phyloP scores from a whole-genome alignment of 108 stramenopile genomes.

The Phaeodactylum tricornutum region DNA sequence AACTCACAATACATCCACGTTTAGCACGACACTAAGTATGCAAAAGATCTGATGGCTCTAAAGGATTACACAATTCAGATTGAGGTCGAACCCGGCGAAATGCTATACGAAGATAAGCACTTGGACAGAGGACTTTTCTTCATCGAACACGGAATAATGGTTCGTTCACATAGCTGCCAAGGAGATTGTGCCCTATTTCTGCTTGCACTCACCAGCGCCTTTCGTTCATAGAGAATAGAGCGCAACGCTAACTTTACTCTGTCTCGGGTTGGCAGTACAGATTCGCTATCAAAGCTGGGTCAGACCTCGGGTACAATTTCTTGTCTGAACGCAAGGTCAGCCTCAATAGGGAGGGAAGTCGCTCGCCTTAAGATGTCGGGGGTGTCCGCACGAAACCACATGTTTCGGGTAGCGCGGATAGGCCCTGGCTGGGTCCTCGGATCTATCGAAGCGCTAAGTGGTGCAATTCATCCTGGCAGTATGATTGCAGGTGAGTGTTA shows the following conservation, averaged over 20 bases:
- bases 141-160: constrained; percentile 47
- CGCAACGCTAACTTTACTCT: constrained; percentile 3
- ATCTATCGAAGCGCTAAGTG: constrained; percentile 20
- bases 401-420: constrained; percentile 58
- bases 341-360: too few relatives aligned
- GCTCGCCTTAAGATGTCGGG: too few relatives aligned
- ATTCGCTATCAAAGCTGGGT: too few relatives aligned
- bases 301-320: too few relatives aligned
- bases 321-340: too few relatives aligned
- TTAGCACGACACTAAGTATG: constrained; percentile 30
- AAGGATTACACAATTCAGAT: constrained; percentile 29
- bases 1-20: too few relatives aligned
- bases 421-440: constrained; percentile 56
- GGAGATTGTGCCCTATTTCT: too few relatives aligned
- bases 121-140: constrained; percentile 41
- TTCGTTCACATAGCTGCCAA: too few relatives aligned
- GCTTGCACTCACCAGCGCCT: too few relatives aligned
- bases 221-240: constrained; percentile 22
- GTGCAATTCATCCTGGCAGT: constrained; percentile 14
- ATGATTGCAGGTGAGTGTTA: constrained; percentile 4
- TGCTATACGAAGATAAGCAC: constrained; percentile 22
- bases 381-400: constrained; percentile 21
- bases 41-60: constrained; percentile 22
- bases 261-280: not conserved
- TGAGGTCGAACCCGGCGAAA: constrained; percentile 36